These are phyloP conservation scores for Mucor mucedo DNA, from an alignment of 371 early-diverging fungal species.

Conservation along the genomic window DNA sequence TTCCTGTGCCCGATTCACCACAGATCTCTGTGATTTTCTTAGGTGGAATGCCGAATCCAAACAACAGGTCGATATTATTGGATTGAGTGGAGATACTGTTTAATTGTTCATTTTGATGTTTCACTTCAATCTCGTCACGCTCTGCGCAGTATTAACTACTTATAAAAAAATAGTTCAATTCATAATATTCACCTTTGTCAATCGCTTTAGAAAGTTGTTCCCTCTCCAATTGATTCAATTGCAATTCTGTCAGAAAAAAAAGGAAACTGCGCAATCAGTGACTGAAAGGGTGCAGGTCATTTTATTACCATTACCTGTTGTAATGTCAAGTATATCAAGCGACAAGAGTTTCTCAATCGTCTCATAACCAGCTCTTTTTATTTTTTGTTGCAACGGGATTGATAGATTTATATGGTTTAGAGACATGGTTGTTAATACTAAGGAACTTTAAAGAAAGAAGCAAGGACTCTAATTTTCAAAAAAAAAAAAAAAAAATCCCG, in stretches of 20 bases:
- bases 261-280: not conserved
- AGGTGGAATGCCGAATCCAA: conserved; percentile 55
- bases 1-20: conserved; percentile 71
- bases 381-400: conserved; percentile 23
- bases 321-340: conserved; percentile 22
- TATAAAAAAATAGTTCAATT: not conserved
- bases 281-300: not conserved
- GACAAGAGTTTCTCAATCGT: conserved; percentile 29
- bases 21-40: conserved; percentile 66
- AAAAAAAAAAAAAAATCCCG: not conserved
- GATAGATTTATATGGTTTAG: conserved; percentile 1
- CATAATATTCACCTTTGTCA: conserved; percentile 13
- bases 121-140: not conserved
- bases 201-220: not conserved
- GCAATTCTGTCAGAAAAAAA: conserved; percentile 16
- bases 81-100: conserved; percentile 42
- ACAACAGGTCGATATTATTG: conserved; percentile 47
- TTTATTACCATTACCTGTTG: conserved; percentile 22
- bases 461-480: not conserved
- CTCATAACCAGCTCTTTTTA: conserved; percentile 35
- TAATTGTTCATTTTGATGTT: conserved; percentile 21
- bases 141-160: not conserved
- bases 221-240: conserved; percentile 19
- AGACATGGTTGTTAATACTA: conserved; percentile 6
- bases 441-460: too few species aligned